Evolutionary conservation across 176 grass and related monocot species (phyloP), one percentile per base, ranked within the genome.

Genomic region (Eremochloa ophiuroides): DNA sequence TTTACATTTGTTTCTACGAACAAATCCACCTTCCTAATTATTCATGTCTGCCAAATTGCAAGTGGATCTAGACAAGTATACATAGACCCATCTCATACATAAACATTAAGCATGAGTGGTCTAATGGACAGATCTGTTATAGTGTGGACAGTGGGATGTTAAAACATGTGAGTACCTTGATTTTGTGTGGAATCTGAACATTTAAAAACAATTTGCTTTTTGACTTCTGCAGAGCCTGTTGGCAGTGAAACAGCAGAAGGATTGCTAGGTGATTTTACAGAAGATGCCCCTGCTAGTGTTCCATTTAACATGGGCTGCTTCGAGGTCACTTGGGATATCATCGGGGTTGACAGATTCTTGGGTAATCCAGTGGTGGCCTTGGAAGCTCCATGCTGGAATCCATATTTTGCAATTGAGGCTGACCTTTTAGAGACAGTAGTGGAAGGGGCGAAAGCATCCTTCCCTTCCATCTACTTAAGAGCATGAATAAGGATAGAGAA

Each of bases 401-500:
- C 70, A 67, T 59, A 35, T 38, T 22, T 62, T 26, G 63, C 63
- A 41, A n/a, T 40, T 10, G 51, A 77, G 50, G 30, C 2, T 61
- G 30, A 75, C 55, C 55, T 51, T 68, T 83, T 79, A 75, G 89
- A 69, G 48, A 85, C 50, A 77, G 65, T 84, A 61, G 74, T 56
- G 70, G 80, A 75, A 59, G 77, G 76, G 31, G 46, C 62, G 4
- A 18, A 76, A 81, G 59, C 25, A 89, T 86, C 91, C 53, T 88
- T 89, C 41, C 82, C 34, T 76, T 94, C 87, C 91, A 97, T 91
- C 94, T 94, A 79, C 18, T 77, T 67, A 46, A 1, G 26, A 30
- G n/a, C 15, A n/a, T 23, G 62, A 41, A 23, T 51, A 76, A 40
- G 84, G 76, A 66, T 62, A 60, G 66, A 66, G 4, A 44, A 30